Conservation (phyloP, 768 basidiomycete genomes). For the Termitomyces titanicus region DNA sequence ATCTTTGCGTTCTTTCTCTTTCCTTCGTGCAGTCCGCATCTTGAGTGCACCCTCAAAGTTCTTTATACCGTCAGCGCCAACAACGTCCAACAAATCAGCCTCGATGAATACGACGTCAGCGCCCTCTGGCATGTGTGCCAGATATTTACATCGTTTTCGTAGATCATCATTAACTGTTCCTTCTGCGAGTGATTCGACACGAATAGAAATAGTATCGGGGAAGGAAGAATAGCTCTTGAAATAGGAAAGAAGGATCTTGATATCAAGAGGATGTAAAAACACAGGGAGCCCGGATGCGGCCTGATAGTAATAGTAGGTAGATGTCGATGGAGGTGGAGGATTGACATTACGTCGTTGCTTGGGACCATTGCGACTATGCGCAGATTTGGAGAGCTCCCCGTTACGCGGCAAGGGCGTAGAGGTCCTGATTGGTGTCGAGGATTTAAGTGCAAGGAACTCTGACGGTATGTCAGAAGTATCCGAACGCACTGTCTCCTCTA, state of each 20-base stretch:
- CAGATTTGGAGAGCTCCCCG: constrained; percentile 1
- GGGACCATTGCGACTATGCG: constrained; percentile 38
- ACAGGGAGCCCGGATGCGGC: constrained; percentile 86
- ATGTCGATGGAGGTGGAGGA: constrained; percentile 81
- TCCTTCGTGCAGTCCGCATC: constrained; percentile 66
- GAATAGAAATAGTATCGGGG: constrained; percentile 76
- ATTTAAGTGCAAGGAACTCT: constrained; percentile 51
- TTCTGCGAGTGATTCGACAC: constrained; percentile 74
- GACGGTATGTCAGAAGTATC: constrained; percentile 43
- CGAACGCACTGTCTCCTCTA: constrained; percentile 18
- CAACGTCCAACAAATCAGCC: constrained; percentile 74
- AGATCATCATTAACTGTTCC: constrained; percentile 90
- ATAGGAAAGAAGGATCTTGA: constrained; percentile 85
- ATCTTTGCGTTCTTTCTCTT: constrained; percentile 83
- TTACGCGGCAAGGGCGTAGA: constrained; percentile 9
- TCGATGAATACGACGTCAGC: constrained; percentile 95
- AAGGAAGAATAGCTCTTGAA: constrained; percentile 79
- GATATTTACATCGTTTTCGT: constrained; percentile 93
- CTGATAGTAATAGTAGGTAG: constrained; percentile 96
- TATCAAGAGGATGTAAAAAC: constrained; percentile 95
- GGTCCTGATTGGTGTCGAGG: constrained; percentile 12
- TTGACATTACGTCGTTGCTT: constrained; percentile 77
- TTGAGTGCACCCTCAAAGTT: constrained; percentile 83
- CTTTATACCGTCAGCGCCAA: constrained; percentile 71
- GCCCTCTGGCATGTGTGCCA: constrained; percentile 86